Base-by-base conservation (phyloP, 176 grass and related monocot species). In the Echinochloa phyllopogon region DNA sequence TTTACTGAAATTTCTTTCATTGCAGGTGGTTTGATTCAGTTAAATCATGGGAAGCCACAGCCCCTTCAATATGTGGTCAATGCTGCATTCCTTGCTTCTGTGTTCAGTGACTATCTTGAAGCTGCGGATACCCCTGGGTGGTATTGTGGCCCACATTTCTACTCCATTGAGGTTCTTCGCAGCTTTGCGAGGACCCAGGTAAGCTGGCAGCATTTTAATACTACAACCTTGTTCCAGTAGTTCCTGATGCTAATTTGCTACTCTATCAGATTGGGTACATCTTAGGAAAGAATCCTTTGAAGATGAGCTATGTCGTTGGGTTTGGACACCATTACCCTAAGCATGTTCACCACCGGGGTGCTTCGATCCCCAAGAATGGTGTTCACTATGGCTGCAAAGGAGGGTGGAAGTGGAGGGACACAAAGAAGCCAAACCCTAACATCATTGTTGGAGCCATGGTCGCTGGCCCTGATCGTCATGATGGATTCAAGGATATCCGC, bases 121-220 rank as follows among this genome's bases (percentile, higher is more conserved):
- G 93, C 96, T 75, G 89, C 91, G 27, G 96, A 95, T 95, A 93
- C 91, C 37, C 95, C 93, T 50, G 95, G 95, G 62, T 98, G 95
- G 93, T 95, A 98, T 85, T 98, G 95, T 23, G 95, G 93, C 61
- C 95, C 95, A 1, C 69, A 98, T 79, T 98, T 95, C 93, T 98
- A 95, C 86, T 78, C 95, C 15, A 74, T 88, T 24, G 86, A 88
- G 14, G 85, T 93, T 82, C 89, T 98, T 67, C 93, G 93, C 48
- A 83, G 65, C 88, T 98, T 98, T 92, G 95, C 93, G n/a, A 91
- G 86, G 73, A 95, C 69, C 39, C 93, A 95, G 85, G 95, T 93
- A 91, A 4, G 67, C 53, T 72, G 60, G 47, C 52, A 36, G 17
- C 4, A 15, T 18, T 74, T 53, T 47, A 52, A 13, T 89, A n/a